Conservation (phyloP, 768 basidiomycete species). For the Lentinula detonsa region DNA sequence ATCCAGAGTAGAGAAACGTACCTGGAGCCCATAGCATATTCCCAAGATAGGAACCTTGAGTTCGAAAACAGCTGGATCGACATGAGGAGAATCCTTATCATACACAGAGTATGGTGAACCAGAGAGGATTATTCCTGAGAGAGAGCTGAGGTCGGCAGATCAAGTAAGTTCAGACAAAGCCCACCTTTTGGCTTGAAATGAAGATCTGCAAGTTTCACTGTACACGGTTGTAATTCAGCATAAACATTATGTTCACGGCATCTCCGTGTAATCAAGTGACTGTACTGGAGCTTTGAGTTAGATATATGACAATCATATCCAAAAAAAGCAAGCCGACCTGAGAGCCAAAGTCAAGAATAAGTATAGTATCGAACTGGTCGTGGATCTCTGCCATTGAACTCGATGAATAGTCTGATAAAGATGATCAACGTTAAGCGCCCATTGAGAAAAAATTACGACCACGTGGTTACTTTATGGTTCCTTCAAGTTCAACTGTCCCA, state of each 20-base stretch:
- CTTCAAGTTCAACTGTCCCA: no score
- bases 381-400: constrained; percentile 77
- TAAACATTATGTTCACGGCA: constrained; percentile 98
- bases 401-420: neutral
- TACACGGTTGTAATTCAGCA: constrained; percentile 96
- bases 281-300: constrained; percentile 55
- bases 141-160: neutral
- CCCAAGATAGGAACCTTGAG: constrained; percentile 90
- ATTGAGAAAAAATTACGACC: neutral
- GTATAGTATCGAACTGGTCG: constrained; percentile 91
- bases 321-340: constrained; percentile 49
- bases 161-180: neutral
- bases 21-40: constrained; percentile 97
- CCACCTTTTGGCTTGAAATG: constrained; percentile 92
- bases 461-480: neutral
- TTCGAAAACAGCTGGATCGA: constrained; percentile 86
- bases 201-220: constrained; percentile 80
- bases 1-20: constrained; percentile 22
- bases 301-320: constrained; percentile 3
- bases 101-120: constrained; percentile 99
- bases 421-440: neutral
- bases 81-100: constrained; percentile 86
- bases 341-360: constrained; percentile 96
- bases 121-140: constrained; percentile 84
- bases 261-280: constrained; percentile 94